A percentile compares a stretch with the other conserved stretches of the same genome.
These are phyloP conservation scores for Phyllosticta citrichinensis DNA, from an alignment of 2,329 filamentous ascomycete species.

Conservation along the genomic window DNA sequence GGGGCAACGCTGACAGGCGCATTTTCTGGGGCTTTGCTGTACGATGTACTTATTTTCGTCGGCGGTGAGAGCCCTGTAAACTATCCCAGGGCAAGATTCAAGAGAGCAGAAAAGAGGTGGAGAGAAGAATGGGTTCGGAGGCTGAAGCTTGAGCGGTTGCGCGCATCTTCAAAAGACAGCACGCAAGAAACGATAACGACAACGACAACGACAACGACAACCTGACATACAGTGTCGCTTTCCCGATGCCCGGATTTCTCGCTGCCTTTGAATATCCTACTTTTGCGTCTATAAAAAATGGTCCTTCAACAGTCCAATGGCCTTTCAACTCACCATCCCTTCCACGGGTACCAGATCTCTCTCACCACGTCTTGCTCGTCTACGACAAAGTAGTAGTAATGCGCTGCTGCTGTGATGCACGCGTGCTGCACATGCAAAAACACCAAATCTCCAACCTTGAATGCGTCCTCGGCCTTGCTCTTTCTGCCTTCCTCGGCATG, in stretches of 20 bases:
- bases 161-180: neutral
- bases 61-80: constrained; percentile 30
- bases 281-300: too few species aligned
- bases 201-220: neutral
- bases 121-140: constrained; percentile 3
- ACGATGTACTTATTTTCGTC: constrained; percentile 30
- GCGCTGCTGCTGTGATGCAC: constrained; percentile 9
- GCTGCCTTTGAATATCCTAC: too few species aligned
- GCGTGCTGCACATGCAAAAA: constrained; percentile 8
- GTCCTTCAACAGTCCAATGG: too few species aligned
- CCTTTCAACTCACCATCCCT: constrained; percentile 3
- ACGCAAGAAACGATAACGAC: neutral
- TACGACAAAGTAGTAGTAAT: constrained; percentile 9
- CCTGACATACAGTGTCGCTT: neutral
- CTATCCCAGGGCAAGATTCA: constrained; percentile 11
- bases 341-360: constrained; percentile 10
- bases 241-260: too few species aligned
- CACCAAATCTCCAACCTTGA: constrained; percentile 17
- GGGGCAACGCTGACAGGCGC: constrained; percentile 23
- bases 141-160: neutral
- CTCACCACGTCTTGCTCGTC: constrained; percentile 8
- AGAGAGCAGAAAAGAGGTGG: constrained; percentile 5
- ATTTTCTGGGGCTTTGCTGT: constrained; percentile 23
- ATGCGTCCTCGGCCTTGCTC: constrained; percentile 15
- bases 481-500: neutral